phyloP scores from a whole-genome alignment of 2,329 filamentous ascomycete species.

The Tricladium varicosporioides region DNA sequence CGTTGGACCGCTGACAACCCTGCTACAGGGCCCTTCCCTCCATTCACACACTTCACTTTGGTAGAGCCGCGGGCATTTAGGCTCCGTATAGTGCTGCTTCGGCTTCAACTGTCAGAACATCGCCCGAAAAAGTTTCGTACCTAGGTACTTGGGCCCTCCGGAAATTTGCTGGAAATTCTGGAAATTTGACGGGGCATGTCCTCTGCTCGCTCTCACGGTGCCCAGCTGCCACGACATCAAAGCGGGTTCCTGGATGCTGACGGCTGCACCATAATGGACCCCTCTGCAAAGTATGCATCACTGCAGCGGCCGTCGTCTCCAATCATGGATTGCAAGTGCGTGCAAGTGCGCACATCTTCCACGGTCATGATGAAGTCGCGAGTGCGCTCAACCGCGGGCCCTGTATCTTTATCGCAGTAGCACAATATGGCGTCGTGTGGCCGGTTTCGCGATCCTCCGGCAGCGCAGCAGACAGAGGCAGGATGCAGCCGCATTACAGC shows the following conservation, averaged over 20 bases:
- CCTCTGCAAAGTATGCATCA: not conserved
- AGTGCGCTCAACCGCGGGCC: not conserved
- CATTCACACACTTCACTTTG: not conserved
- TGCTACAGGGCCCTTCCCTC: not conserved
- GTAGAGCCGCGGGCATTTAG: constrained; percentile 12
- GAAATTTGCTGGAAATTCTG: not conserved
- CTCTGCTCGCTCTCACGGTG: not conserved
- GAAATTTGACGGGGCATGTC: too few species aligned
- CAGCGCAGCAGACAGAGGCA: not conserved
- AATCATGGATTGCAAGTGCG: not conserved
- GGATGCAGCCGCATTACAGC: not conserved
- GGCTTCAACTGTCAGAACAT: not conserved
- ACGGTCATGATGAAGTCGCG: not conserved
- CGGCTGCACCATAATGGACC: not conserved
- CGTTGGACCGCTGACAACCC: not conserved
- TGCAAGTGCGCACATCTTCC: not conserved
- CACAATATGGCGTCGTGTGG: not conserved
- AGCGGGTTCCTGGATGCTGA: constrained; percentile 7
- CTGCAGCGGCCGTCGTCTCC: not conserved
- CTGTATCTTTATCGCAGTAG: constrained; percentile 8
- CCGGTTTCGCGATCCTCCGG: not conserved
- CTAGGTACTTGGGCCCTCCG: not conserved
- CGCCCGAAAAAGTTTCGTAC: not conserved
- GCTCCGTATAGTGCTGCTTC: not conserved
- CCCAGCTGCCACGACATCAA: constrained; percentile 7